These are phyloP conservation scores for Gremmenia infestans DNA, from an alignment of 2,329 filamentous ascomycete species.

Conservation along the genomic window DNA sequence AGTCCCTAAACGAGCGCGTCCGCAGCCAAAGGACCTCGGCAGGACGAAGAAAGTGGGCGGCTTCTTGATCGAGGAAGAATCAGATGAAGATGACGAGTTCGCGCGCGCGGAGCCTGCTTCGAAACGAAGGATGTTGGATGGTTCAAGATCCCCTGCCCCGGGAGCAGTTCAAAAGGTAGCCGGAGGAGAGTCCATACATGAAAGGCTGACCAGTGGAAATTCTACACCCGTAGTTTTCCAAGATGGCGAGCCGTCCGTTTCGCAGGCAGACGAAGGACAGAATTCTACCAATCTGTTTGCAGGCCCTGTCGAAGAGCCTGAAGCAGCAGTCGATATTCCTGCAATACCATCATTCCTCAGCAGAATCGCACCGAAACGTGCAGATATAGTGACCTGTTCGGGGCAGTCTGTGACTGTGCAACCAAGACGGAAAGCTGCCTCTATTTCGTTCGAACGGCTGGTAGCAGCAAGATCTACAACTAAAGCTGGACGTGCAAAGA, in stretches of 20 bases:
- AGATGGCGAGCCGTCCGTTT: not conserved
- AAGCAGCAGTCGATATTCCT: not conserved
- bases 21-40: slow-evolving; percentile 27
- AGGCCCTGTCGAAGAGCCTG: not conserved
- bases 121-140: slow-evolving; percentile 41
- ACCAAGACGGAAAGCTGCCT: slow-evolving; percentile 43
- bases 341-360: slow-evolving; percentile 22
- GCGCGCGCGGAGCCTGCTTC: slow-evolving; percentile 32
- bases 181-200: not conserved
- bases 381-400: slow-evolving; percentile 28
- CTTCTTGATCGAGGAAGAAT: slow-evolving; percentile 42
- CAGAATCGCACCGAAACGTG: slow-evolving; percentile 12
- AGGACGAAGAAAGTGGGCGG: slow-evolving; percentile 37
- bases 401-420: slow-evolving; percentile 54
- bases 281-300: not conserved
- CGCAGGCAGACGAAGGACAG: not conserved
- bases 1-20: slow-evolving; percentile 35
- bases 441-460: slow-evolving; percentile 59
- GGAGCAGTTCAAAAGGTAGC: not conserved
- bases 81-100: slow-evolving; percentile 34
- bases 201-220: not conserved
- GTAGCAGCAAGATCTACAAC: slow-evolving; percentile 63
- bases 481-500: slow-evolving; percentile 62
- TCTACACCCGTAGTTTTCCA: not conserved
- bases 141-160: slow-evolving; percentile 17